Base-by-base conservation (phyloP, 2,329 filamentous ascomycete genomes). In the Epichloe brachyelytri region DNA sequence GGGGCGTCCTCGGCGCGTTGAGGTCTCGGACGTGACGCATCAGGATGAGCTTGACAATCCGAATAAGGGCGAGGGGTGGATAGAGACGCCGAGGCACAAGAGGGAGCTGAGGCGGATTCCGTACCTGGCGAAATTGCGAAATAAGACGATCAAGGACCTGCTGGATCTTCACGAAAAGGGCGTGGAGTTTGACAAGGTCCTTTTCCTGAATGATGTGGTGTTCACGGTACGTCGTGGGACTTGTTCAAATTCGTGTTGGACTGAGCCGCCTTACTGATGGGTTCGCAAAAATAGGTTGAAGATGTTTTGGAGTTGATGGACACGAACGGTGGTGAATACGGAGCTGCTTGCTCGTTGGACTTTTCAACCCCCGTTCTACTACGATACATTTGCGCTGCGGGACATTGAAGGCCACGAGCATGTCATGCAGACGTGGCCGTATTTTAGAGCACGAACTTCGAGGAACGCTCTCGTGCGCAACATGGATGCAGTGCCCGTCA, bases 81-180 rank as follows among this genome's bases (percentile, higher is more conserved):
- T 87, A 33, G 64, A 72, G 33, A 84, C 79, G n/a, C 64, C 75
- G 7, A 59, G 70, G 26, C 73, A 75, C 0, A 69, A 68, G 54
- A 73, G 66, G 53, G 79, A 83, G 58, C 62, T 83, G 53, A 69
- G 85, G 46, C 72, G 85, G 19, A 87, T 88, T 54, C 83, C 83
- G 1, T 87, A 83, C 61, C 68, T 88, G 19, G 76, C 85, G 1
- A 72, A 68, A 26, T 59, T 85, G 52, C 74, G 85, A 40, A 88
- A 89, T 62, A 63, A 68, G 55, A 78, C 77, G n/a, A 65, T 88
- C 56, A 64, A 75, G 53, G 80, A 82, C 8, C 60, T 88, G 55
- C 61, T 73, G 30, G 70, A 74, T 17, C 60, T 83, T 43, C 62
- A 69, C 10, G 64, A 67, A 19, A 63, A 74, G 49, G 80, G 79